These are phyloP conservation scores for Lachancea mirantina DNA, from an alignment of 805 yeast genomes.

Conservation along the genomic window DNA sequence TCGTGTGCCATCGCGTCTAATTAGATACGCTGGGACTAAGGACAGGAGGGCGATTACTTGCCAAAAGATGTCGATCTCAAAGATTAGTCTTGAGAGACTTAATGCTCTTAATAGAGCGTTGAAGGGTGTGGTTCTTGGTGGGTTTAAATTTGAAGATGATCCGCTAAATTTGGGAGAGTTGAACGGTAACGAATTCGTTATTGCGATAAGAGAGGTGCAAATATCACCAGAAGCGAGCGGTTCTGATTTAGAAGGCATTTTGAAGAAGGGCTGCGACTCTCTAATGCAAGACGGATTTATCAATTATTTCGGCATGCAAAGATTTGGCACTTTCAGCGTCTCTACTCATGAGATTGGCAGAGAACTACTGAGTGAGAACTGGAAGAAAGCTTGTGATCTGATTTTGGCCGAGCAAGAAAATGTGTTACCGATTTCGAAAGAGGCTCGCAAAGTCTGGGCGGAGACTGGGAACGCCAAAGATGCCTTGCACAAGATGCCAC, in stretches of 20 bases:
- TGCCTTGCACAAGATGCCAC: constrained; percentile 76
- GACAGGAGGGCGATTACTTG: constrained; percentile 95
- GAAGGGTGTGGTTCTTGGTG: constrained; percentile 73
- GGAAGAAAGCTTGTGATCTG: constrained; percentile 73
- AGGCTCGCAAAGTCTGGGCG: constrained; percentile 78
- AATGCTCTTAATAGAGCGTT: constrained; percentile 68
- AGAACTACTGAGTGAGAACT: constrained; percentile 59
- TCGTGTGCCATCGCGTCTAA: constrained; percentile 59
- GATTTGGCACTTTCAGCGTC: constrained; percentile 92
- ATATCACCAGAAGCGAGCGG: constrained; percentile 25
- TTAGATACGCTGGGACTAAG: constrained; percentile 90
- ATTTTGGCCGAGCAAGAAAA: constrained; percentile 80
- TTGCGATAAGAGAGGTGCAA: constrained; percentile 71
- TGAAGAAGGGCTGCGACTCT: constrained; percentile 48
- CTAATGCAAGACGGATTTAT: constrained; percentile 69
- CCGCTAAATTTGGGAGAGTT: constrained; percentile 75
- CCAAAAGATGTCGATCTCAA: constrained; percentile 66
- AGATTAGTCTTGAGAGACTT: constrained; percentile 66
- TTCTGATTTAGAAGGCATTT: constrained; percentile 37
- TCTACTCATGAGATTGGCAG: constrained; percentile 87
- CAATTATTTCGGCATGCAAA: constrained; percentile 96
- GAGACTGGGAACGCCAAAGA: constrained; percentile 56
- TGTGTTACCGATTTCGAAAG: constrained; percentile 74
- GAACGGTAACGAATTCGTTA: constrained; percentile 80
- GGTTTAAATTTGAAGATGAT: constrained; percentile 57